Conservation (phyloP, 23 red algal genomes). For the Gracilaria domingensis region DNA sequence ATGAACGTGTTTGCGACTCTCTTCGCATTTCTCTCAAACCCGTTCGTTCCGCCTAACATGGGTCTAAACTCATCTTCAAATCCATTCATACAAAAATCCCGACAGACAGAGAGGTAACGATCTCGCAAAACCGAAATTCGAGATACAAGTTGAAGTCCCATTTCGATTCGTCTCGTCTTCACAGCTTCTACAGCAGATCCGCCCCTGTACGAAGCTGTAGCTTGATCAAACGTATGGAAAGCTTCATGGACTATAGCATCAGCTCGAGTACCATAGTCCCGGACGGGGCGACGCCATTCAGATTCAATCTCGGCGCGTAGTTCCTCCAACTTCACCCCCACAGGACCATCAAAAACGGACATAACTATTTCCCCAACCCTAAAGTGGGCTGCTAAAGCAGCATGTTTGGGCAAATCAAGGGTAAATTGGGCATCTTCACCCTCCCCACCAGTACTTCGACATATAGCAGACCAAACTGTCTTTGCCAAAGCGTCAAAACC, state of each 20-base stretch:
- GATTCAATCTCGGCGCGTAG: conserved; percentile 72
- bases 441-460: conserved; percentile 53
- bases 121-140: conserved; percentile 45
- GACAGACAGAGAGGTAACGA: conserved; percentile 59
- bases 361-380: conserved; percentile 41
- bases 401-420: conserved; percentile 75
- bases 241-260: conserved; percentile 57
- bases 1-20: conserved; percentile 64
- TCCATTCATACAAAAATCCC: conserved; percentile 52
- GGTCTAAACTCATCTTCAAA: conserved; percentile 93
- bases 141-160: conserved; percentile 40
- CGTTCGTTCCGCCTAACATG: conserved; percentile 82
- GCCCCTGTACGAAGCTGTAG: conserved; percentile 42
- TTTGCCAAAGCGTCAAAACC: conserved; percentile 63
- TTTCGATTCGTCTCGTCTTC: conserved; percentile 39
- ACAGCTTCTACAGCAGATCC: conserved; percentile 32
- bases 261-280: conserved; percentile 53
- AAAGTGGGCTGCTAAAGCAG: conserved; percentile 62
- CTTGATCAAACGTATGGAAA: conserved; percentile 49
- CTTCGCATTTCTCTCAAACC: conserved; percentile 70
- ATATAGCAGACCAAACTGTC: conserved; percentile 64
- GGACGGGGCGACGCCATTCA: conserved; percentile 53
- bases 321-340: conserved; percentile 51
- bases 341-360: conserved; percentile 19
- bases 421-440: conserved; percentile 56